A percentile compares a stretch with the other conserved stretches of the same genome.
These are phyloP conservation scores for Termitomyces eurrhizus DNA, from an alignment of 768 basidiomycete species.

Conservation along the genomic window DNA sequence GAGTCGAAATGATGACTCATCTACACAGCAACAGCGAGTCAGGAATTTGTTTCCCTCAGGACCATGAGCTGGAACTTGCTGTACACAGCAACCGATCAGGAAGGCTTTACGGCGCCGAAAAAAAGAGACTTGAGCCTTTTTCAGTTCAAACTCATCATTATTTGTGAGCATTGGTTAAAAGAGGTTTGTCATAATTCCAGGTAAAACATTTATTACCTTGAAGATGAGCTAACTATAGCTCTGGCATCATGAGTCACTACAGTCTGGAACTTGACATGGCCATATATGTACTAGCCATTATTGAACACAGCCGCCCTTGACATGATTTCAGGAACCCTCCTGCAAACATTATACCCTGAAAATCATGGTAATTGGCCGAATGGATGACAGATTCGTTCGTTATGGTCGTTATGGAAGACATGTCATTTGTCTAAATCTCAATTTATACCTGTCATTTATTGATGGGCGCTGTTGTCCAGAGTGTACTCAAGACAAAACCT, in stretches of 20 bases:
- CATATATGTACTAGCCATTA: neutral
- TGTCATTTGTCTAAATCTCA: neutral
- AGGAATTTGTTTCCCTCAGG: neutral
- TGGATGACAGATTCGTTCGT: neutral
- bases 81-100: neutral
- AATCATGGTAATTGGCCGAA: neutral
- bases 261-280: neutral
- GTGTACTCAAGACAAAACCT: neutral
- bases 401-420: neutral
- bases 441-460: neutral
- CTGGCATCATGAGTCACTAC: neutral
- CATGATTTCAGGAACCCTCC: neutral
- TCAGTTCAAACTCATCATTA: neutral
- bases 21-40: neutral
- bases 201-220: neutral
- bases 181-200: neutral
- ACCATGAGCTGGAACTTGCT: neutral
- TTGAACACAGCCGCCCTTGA: neutral
- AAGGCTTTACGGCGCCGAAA: neutral
- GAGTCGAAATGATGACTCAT: neutral
- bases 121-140: neutral
- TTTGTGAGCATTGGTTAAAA: neutral
- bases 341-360: slow-evolving; percentile 1
- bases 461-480: neutral
- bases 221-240: neutral